A percentile compares a stretch with the other conserved stretches of the same genome.
These are phyloP conservation scores for Blastobotrys americana DNA, from an alignment of 805 yeast species.

Conservation along the genomic window DNA sequence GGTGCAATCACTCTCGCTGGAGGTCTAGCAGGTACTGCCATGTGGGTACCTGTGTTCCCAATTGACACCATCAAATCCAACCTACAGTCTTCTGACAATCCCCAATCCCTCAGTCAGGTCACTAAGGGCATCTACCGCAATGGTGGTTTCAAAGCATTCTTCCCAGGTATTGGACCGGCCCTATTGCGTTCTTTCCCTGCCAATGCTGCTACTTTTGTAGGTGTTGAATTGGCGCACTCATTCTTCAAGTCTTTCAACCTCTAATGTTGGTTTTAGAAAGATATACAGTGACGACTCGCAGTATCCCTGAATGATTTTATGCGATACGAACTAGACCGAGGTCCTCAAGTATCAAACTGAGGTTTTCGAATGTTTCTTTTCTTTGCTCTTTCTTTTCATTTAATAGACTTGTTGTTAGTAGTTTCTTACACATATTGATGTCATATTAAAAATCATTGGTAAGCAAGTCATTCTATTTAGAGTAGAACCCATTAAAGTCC, in stretches of 20 bases:
- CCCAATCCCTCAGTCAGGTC: slow-evolving; percentile 51
- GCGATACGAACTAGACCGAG: too few species aligned
- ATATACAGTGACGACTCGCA: background rate
- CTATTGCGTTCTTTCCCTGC: slow-evolving; percentile 93
- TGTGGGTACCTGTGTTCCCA: slow-evolving; percentile 97
- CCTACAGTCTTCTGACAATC: slow-evolving; percentile 56
- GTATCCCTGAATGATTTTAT: too few species aligned
- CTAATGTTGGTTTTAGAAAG: slow-evolving; percentile 1
- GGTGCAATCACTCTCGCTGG: slow-evolving; percentile 81
- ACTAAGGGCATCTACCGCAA: slow-evolving; percentile 60
- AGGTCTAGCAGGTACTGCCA: slow-evolving; percentile 91
- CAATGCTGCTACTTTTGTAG: slow-evolving; percentile 96
- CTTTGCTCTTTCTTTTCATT: too few species aligned
- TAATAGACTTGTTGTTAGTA: too few species aligned
- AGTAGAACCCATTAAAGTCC: slow-evolving; percentile 31
- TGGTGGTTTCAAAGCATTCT: slow-evolving; percentile 84
- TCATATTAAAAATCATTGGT: too few species aligned
- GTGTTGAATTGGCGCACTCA: slow-evolving; percentile 71
- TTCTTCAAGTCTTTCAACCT: slow-evolving; percentile 24
- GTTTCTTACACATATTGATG: too few species aligned
- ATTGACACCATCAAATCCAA: slow-evolving; percentile 87
- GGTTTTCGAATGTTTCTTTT: too few species aligned
- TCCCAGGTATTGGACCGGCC: slow-evolving; percentile 98
- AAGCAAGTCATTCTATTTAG: too few species aligned
- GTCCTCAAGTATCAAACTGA: too few species aligned